Conservation (phyloP, 2,329 filamentous ascomycete genomes). For the Exophiala calicioides region DNA sequence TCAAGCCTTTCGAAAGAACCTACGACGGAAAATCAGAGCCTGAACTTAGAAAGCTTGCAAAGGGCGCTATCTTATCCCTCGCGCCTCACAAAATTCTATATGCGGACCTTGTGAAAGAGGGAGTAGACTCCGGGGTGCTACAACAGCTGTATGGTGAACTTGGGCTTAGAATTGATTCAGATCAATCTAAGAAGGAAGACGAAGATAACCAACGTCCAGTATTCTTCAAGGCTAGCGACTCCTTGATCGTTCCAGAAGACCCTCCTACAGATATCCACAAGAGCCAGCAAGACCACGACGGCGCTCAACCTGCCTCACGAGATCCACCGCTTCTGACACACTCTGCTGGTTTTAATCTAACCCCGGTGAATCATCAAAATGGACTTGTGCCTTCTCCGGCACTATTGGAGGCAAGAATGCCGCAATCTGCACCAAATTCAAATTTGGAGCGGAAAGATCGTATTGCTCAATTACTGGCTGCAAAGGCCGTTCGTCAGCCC, state of each 20-base stretch:
- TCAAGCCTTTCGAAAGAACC: conserved; percentile 14
- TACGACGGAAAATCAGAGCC: conserved; percentile 35
- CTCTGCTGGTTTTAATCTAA: background rate
- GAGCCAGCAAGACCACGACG: no score
- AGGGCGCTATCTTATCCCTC: conserved; percentile 67
- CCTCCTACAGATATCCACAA: no score
- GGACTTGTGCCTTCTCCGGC: conserved; percentile 6
- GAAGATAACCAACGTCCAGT: background rate
- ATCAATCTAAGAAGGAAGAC: background rate
- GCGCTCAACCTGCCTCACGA: background rate
- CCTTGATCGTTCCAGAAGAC: no score
- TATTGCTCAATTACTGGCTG: conserved; percentile 74
- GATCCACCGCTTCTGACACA: background rate
- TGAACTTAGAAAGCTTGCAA: conserved; percentile 54
- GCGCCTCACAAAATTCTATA: conserved; percentile 68
- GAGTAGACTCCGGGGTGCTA: conserved; percentile 65
- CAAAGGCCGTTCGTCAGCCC: conserved; percentile 61
- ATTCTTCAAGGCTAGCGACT: background rate
- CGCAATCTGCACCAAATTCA: conserved; percentile 36
- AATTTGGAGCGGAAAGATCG: conserved; percentile 71
- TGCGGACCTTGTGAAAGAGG: conserved; percentile 71
- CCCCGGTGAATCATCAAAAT: background rate
- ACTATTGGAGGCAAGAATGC: conserved; percentile 17
- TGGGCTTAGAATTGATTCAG: conserved; percentile 51
- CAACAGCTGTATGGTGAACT: conserved; percentile 68